Base-by-base conservation (phyloP, 1,139 yeast species). In the Nadsonia starkeyi-henricii region DNA sequence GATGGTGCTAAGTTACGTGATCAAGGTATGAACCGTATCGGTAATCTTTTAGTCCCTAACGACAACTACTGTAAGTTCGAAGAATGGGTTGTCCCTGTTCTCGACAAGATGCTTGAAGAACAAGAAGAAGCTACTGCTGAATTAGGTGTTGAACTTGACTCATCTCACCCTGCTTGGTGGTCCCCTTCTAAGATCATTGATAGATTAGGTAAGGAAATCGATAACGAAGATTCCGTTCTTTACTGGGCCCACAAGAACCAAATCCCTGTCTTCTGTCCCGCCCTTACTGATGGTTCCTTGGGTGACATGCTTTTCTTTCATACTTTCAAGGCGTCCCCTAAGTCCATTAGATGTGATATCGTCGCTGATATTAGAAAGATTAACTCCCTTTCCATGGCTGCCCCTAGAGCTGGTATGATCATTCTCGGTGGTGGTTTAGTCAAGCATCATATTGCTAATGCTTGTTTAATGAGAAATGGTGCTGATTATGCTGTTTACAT, bases 231-330 rank as follows among this genome's bases (percentile, higher is more conserved):
- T 44, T 84, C 95, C n/a, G 97, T 91, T 7, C 73, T 88, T 47
- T 91, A 91, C 68, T 93, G 98, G 98, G 95, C 96, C 41, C 94
- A 89, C 70, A 91, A 89, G 69, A 91, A 91, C 71, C 69, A 88
- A 59, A 93, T 91, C 53, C 99, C 99, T 13, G 78, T 91, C 42
- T 91, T 91, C 67, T 91, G 97, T 67, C 99, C 99, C 21, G 94
- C 97, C 3, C 71, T 91, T 53, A 91, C 99, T 3, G 99, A 91
- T 68, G 99, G 99, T 17, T 86, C 96, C 45, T 82, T 91, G 59
- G 99, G 99, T 54, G 99, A 91, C 64, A 91, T 91, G 99, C 75
- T 91, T 52, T 91, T 91, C 65, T 91, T 93, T 82, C 97, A 91
- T 67, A 91, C 98, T 18, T 91, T 88, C 75, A 88, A 85, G 67